A percentile compares a stretch with the other conserved stretches of the same genome.
These are phyloP conservation scores for Bidens hawaiensis DNA, from an alignment of 140 eudicot genomes.

Conservation along the genomic window DNA sequence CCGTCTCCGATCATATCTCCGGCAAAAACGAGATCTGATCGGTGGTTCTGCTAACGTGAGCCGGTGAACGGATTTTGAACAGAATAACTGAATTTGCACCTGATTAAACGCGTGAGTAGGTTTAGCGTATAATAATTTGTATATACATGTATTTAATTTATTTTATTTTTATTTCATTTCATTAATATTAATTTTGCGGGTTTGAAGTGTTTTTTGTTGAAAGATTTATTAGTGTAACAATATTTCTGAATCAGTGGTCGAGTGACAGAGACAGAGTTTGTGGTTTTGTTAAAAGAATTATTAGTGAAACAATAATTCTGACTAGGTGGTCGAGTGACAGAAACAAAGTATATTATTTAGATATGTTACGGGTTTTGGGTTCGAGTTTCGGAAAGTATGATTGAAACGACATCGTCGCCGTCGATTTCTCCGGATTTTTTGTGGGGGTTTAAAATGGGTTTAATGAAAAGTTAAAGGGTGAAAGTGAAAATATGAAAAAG, in stretches of 20 bases:
- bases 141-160: too few relatives aligned
- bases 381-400: neutral
- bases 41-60: conserved; percentile 24
- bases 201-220: too few relatives aligned
- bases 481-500: conserved; percentile 18
- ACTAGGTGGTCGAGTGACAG: too few relatives aligned
- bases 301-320: too few relatives aligned
- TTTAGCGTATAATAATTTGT: conserved; percentile 7
- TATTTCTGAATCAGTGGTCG: too few relatives aligned
- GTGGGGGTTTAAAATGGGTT: conserved; percentile 17
- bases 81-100: conserved; percentile 23
- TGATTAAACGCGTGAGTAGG: too few relatives aligned
- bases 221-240: too few relatives aligned
- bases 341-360: neutral
- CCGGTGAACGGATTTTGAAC: conserved; percentile 33
- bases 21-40: conserved; percentile 29
- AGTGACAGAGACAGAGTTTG: too few relatives aligned
- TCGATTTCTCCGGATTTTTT: conserved; percentile 6
- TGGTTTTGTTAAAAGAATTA: too few relatives aligned
- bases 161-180: too few relatives aligned
- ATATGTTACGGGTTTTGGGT: neutral
- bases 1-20: conserved; percentile 33
- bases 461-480: conserved; percentile 28
- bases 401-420: neutral
- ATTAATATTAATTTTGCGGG: too few relatives aligned